Evolutionary conservation across 768 basidiomycete genomes (phyloP).

Genomic region (Clitopilus hobsonii): DNA sequence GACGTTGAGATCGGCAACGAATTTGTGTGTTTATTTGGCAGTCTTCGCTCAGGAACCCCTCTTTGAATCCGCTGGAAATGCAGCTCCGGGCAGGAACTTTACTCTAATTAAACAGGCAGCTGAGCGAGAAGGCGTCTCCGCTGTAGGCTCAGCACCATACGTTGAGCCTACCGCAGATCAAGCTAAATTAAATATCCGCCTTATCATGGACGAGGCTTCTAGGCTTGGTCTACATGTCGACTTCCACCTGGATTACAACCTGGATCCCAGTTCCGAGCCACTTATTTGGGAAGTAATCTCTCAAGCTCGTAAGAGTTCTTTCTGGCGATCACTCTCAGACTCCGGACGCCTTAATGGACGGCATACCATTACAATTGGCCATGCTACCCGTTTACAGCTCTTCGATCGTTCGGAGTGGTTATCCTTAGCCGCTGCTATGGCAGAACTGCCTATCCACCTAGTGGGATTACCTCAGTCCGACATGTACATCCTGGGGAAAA

Average conservation of each 20-base stretch:
- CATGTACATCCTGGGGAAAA: constrained; percentile 63
- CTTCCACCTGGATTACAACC: constrained; percentile 68
- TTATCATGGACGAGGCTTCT: constrained; percentile 45
- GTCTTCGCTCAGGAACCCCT: constrained; percentile 62
- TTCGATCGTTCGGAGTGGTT: constrained; percentile 44
- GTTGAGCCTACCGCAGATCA: constrained; percentile 47
- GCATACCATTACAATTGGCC: constrained; percentile 52
- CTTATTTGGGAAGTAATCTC: constrained; percentile 53
- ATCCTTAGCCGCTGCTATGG: constrained; percentile 32
- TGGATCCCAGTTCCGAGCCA: constrained; percentile 44
- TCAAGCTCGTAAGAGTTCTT: constrained; percentile 26
- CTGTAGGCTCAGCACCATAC: constrained; percentile 63
- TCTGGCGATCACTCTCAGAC: constrained; percentile 14
- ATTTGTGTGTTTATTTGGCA: too few species aligned
- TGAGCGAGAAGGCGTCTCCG: constrained; percentile 34
- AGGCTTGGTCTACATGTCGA: constrained; percentile 40
- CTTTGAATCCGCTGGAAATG: constrained; percentile 30
- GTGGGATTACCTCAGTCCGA: constrained; percentile 62
- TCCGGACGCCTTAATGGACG: constrained; percentile 19
- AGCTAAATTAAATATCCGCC: constrained; percentile 48
- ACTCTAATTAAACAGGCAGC: constrained; percentile 39
- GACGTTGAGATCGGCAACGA: too few species aligned
- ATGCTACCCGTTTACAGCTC: constrained; percentile 54
- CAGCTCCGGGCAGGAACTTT: constrained; percentile 39
- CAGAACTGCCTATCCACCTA: constrained; percentile 43